Base-by-base conservation (phyloP, 2,329 filamentous ascomycete genomes). In the Nannizzia gypsea region DNA sequence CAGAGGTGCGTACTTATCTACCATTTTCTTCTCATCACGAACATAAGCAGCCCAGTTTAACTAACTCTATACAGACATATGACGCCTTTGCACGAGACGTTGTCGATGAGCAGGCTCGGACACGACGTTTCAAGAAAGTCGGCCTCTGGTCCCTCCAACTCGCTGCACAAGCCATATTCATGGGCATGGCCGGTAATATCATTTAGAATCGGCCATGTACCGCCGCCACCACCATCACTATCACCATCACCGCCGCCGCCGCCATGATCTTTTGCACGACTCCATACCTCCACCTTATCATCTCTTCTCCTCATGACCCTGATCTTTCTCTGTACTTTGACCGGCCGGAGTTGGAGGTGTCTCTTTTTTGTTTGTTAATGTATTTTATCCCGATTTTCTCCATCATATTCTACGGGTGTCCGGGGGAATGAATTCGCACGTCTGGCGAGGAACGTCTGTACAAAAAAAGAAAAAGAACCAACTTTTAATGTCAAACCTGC, bases 121-220 rank as follows among this genome's bases (percentile, higher is more conserved):
- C 90, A 66, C 81, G 92, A 57, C 82, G 93, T 50, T 87, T 99
- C 70, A 95, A 91, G 72, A 96, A 97, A 75, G 93, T 96, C 28
- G 93, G 93, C 34, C 86, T 97, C 68, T 99, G 93, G 93, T 96
- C 90, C 2, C 80, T 97, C 60, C 91, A 92, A 67, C 78, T 99
- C 60, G 89, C 92, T 5, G 88, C 92, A 6, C 93, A 99, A 71
- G 93, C 92, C 2, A 81, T 99, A 38, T 93, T 97, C 70, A 87
- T 97, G 76, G 93, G 93, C 8, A 88, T 97, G 80, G 92, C 91
- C 3, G 92, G 92, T 15, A 93, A 65, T 26, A 63, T 65, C 57
- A 61, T 59, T 28, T 64, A 57, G 28, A 2, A 26, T 11, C 28
- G 5, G 15, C n/a, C 50, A 26, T 15, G 26, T 20, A 34, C 50